A percentile compares a stretch with the other conserved stretches of the same genome.
These are phyloP conservation scores for Monosporascus sp. DNA, from an alignment of 2,329 filamentous ascomycete species.

Conservation along the genomic window DNA sequence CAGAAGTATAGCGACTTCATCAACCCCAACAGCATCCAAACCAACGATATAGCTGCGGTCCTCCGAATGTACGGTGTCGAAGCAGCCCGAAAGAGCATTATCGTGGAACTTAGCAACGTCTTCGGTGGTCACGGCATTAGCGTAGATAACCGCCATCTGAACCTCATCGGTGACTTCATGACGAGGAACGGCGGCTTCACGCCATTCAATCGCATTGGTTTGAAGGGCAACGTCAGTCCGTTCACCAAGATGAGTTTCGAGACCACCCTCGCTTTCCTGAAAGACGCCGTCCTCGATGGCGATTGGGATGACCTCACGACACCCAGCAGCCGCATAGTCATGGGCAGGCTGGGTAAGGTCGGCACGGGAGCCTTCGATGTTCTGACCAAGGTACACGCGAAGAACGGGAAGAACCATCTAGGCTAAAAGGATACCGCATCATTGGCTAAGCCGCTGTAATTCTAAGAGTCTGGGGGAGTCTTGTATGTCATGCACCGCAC, in stretches of 20 bases:
- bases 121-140: conserved; percentile 88
- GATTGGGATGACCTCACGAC: conserved; percentile 85
- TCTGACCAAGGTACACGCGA: conserved; percentile 55
- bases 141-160: conserved; percentile 88
- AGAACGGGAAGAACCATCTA: conserved; percentile 35
- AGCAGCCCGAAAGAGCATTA: conserved; percentile 81
- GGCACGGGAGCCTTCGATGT: conserved; percentile 94
- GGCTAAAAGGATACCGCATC: conserved; percentile 4
- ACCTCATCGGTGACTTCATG: conserved; percentile 96
- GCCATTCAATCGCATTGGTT: conserved; percentile 86
- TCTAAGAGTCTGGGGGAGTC: no score
- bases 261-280: conserved; percentile 89
- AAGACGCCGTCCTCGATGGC: conserved; percentile 82
- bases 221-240: conserved; percentile 78
- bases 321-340: conserved; percentile 82
- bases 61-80: conserved; percentile 87
- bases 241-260: conserved; percentile 99
- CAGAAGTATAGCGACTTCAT: conserved; percentile 81
- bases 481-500: no score
- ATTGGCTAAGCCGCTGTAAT: no score
- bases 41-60: conserved; percentile 88
- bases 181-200: conserved; percentile 86
- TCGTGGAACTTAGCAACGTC: conserved; percentile 77
- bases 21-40: conserved; percentile 78
- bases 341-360: conserved; percentile 74